These are phyloP conservation scores for Vicia villosa DNA, from an alignment of 306 rosid genomes.

Conservation along the genomic window DNA sequence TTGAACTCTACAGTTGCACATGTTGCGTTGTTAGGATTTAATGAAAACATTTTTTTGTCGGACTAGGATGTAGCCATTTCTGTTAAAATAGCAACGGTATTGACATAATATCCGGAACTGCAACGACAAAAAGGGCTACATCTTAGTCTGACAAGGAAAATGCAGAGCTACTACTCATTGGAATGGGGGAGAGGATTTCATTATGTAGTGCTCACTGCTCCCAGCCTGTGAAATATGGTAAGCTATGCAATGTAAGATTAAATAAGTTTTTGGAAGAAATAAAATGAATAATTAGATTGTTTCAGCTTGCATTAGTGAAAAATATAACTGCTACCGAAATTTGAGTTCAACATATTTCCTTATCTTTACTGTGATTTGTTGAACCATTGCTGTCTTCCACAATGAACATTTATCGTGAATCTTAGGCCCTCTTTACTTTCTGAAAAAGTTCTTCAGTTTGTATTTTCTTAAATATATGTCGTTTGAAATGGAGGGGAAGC, in stretches of 20 bases:
- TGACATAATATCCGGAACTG: too few relatives aligned
- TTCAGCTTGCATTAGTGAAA: conserved; percentile 17
- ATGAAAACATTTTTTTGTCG: conserved; percentile 2
- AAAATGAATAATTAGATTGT: conserved; percentile 27
- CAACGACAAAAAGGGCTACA: too few relatives aligned
- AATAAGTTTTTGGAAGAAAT: not conserved
- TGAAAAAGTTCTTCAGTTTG: too few relatives aligned
- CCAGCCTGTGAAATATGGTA: conserved; percentile 1
- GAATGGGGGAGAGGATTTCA: not conserved
- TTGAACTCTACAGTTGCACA: not conserved
- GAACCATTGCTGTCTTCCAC: conserved; percentile 20
- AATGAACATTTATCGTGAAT: conserved; percentile 23
- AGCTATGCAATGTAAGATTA: not conserved
- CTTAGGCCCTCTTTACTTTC: not conserved
- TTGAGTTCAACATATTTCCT: conserved; percentile 32
- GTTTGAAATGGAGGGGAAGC: too few relatives aligned
- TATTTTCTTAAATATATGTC: too few relatives aligned
- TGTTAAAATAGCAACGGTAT: too few relatives aligned
- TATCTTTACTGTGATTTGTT: conserved; percentile 25
- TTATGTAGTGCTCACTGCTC: not conserved
- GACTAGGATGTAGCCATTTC: not conserved
- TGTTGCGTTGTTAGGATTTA: not conserved
- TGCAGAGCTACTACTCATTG: not conserved
- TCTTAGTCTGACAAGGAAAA: too few relatives aligned
- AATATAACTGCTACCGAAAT: conserved; percentile 24